A percentile compares a stretch with the other conserved stretches of the same genome.
These are phyloP conservation scores for Candolleomyces efflorescens DNA, from an alignment of 768 basidiomycete species.

Conservation along the genomic window DNA sequence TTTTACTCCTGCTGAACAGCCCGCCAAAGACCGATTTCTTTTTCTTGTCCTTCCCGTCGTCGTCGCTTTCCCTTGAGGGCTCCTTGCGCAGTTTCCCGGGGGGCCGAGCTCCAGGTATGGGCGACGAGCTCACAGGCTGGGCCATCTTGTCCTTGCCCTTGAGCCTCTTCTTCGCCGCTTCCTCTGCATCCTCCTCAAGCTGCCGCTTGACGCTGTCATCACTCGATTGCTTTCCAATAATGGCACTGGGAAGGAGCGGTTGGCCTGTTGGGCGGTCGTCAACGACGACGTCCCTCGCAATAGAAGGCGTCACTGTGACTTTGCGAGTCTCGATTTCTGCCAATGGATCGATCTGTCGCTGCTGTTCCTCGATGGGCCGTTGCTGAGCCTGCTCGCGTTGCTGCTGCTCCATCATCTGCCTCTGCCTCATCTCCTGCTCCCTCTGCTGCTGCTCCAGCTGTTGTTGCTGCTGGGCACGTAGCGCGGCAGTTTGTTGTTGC, in stretches of 20 bases:
- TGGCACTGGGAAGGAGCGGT: conserved; percentile 29
- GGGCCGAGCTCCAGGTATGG: conserved; percentile 20
- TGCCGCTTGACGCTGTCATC: conserved; percentile 43
- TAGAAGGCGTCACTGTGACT: conserved; percentile 71
- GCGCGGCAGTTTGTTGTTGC: conserved; percentile 26
- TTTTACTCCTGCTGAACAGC: conserved; percentile 77
- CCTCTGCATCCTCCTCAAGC: conserved; percentile 38
- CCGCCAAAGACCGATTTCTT: conserved; percentile 72
- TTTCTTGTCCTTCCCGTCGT: conserved; percentile 47
- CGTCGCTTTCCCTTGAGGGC: conserved; percentile 23
- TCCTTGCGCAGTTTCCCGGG: conserved; percentile 45
- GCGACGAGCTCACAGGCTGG: conserved; percentile 39
- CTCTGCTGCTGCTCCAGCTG: conserved; percentile 28
- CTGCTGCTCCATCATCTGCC: conserved; percentile 27
- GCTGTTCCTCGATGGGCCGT: conserved; percentile 11
- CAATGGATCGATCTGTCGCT: conserved; percentile 51
- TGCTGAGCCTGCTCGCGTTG: conserved; percentile 16
- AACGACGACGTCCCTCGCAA: conserved; percentile 51
- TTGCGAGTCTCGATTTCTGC: conserved; percentile 72
- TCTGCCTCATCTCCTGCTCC: conserved; percentile 23
- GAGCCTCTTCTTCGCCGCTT: conserved; percentile 40
- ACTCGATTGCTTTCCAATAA: conserved; percentile 21
- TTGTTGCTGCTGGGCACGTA: conserved; percentile 23
- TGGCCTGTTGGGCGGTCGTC: conserved; percentile 22
- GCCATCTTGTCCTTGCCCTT: conserved; percentile 51